Conservation (phyloP, 1,139 yeast species). For the Candida buenavistaensis region DNA sequence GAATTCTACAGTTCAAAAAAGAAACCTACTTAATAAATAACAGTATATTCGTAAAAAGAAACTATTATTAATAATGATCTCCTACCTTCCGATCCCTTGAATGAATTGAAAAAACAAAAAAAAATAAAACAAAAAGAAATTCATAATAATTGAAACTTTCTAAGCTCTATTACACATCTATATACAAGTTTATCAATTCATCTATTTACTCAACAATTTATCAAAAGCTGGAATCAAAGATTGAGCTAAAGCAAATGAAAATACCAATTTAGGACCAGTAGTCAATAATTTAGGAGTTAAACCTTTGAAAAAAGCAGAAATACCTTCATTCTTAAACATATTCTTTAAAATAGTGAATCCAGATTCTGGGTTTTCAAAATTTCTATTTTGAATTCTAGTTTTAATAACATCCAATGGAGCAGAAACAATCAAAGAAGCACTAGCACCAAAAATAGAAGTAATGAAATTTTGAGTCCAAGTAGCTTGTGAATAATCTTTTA, state of each 20-base stretch:
- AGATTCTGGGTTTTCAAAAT: slow-evolving; percentile 92
- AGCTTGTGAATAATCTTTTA: slow-evolving; percentile 83
- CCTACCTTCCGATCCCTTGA: too few species aligned
- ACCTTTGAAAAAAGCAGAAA: slow-evolving; percentile 93
- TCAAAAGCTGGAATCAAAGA: slow-evolving; percentile 95
- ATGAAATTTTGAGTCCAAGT: slow-evolving; percentile 95
- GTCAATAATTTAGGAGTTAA: slow-evolving; percentile 94
- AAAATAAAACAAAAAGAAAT: too few species aligned
- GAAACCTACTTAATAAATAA: too few species aligned
- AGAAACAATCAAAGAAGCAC: slow-evolving; percentile 92
- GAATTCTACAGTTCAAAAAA: too few species aligned
- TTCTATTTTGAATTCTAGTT: slow-evolving; percentile 96
- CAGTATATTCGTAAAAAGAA: too few species aligned
- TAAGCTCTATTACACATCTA: slow-evolving; percentile 4
- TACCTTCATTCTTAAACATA: slow-evolving; percentile 88
- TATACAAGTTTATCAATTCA: slow-evolving; percentile 15
- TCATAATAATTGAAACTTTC: too few species aligned
- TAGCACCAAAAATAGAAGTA: slow-evolving; percentile 97
- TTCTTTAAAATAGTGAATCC: slow-evolving; percentile 92
- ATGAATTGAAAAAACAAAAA: too few species aligned
- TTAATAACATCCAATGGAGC: slow-evolving; percentile 98
- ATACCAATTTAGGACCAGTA: slow-evolving; percentile 97
- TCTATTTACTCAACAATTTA: slow-evolving; percentile 42
- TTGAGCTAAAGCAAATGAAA: slow-evolving; percentile 95
- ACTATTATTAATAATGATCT: too few species aligned